These are phyloP conservation scores for Leishmania braziliensis DNA, from an alignment of 208 protist species.

Conservation along the genomic window DNA sequence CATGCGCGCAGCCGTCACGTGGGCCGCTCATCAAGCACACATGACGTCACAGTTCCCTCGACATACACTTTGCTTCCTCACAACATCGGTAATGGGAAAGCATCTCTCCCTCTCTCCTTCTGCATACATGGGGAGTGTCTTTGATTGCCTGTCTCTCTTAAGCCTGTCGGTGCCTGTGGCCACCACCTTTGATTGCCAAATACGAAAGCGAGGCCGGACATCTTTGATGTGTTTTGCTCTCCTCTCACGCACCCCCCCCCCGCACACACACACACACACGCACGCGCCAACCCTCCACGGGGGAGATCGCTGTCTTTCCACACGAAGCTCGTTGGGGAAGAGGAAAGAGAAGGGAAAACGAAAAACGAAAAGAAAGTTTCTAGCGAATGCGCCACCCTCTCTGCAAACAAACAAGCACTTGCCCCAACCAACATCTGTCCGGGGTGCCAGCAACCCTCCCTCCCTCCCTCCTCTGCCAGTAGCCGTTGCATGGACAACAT, in stretches of 20 bases:
- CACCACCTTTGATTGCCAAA: too few species aligned
- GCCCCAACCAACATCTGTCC: not conserved
- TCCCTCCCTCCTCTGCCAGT: not conserved
- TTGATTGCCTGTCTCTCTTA: not conserved
- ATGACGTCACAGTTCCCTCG: too few species aligned
- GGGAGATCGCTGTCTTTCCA: not conserved
- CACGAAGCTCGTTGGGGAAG: conserved; percentile 1
- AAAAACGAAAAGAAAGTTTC: conserved; percentile 5
- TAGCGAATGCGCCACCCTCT: not conserved
- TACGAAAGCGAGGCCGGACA: too few species aligned
- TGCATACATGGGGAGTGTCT: not conserved
- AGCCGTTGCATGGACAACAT: not conserved
- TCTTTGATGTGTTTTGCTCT: not conserved
- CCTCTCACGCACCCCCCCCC: not conserved
- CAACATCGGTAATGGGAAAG: too few species aligned
- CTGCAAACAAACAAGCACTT: not conserved
- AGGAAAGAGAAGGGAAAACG: conserved; percentile 15
- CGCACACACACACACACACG: not conserved
- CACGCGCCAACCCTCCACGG: not conserved
- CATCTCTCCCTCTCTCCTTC: not conserved
- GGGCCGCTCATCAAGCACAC: too few species aligned
- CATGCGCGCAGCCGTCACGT: not conserved
- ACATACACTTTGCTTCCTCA: too few species aligned
- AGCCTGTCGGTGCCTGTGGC: too few species aligned
- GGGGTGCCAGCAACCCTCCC: not conserved